These are phyloP conservation scores for Colletotrichum cuscutae DNA, from an alignment of 2,329 filamentous ascomycete species.

Conservation along the genomic window DNA sequence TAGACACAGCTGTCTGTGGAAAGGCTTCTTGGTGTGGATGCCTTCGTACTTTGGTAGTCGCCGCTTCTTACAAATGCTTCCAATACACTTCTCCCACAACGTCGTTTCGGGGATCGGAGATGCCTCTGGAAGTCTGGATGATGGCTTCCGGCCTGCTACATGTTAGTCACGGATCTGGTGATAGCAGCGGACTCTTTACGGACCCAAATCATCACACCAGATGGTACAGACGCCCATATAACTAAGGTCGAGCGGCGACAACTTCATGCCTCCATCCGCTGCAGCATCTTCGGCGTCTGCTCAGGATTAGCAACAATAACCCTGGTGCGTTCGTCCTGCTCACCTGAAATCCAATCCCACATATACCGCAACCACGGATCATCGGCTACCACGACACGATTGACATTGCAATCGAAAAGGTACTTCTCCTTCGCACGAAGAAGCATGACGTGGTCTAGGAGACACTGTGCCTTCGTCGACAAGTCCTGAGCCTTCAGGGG, in stretches of 20 bases:
- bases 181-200: conserved; percentile 35
- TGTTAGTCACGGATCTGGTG: conserved; percentile 30
- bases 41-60: conserved; percentile 73
- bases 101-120: conserved; percentile 56
- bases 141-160: conserved; percentile 57
- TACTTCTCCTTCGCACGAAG: conserved; percentile 71
- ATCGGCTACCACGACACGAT: conserved; percentile 74
- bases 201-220: conserved; percentile 77
- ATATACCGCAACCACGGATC: conserved; percentile 80
- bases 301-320: conserved; percentile 35
- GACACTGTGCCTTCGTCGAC: conserved; percentile 60
- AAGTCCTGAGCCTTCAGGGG: conserved; percentile 57
- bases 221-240: conserved; percentile 80
- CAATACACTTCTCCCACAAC: conserved; percentile 71
- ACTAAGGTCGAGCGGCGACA: conserved; percentile 75
- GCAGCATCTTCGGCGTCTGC: conserved; percentile 72
- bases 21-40: conserved; percentile 69
- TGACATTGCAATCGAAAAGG: conserved; percentile 71
- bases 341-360: conserved; percentile 81
- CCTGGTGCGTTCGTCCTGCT: conserved; percentile 40
- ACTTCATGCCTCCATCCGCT: conserved; percentile 75
- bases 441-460: conserved; percentile 68
- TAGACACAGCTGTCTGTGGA: conserved; percentile 80
- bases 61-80: conserved; percentile 70
- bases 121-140: conserved; percentile 58